These are phyloP conservation scores for Wickerhamiella shivajii DNA, from an alignment of 805 yeast genomes.

Conservation along the genomic window DNA sequence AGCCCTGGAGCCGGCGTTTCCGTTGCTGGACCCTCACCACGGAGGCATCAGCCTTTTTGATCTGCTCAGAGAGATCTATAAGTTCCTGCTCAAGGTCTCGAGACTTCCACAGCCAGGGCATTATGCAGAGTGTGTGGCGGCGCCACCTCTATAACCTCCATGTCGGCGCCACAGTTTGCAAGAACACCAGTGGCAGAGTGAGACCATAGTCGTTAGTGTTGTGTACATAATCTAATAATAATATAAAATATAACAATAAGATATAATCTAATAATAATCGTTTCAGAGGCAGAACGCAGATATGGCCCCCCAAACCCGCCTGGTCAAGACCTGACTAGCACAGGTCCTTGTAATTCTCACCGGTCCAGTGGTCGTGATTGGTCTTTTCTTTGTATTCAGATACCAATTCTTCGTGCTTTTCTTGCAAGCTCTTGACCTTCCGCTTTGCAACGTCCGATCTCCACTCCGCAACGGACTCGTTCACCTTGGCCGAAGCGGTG, in stretches of 20 bases:
- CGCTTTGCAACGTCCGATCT: constrained; percentile 17
- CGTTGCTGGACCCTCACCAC: constrained; percentile 13
- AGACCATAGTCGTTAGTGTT: no score
- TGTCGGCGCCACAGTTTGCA: no score
- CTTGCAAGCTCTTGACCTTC: constrained; percentile 26
- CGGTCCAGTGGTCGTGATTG: constrained; percentile 54
- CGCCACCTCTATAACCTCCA: no score
- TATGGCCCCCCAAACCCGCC: no score
- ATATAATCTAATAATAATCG: no score
- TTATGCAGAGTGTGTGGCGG: no score
- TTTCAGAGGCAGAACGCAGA: no score
- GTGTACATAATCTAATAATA: no score
- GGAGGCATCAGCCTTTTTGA: constrained; percentile 10
- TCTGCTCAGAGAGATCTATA: constrained; percentile 20
- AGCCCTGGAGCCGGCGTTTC: constrained; percentile 20
- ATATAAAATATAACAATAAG: no score
- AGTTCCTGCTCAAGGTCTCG: constrained; percentile 25
- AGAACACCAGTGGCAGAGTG: no score
- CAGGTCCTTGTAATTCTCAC: no score
- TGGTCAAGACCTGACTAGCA: no score
- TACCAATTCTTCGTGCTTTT: constrained; percentile 38
- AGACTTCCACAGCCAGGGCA: constrained; percentile 12
- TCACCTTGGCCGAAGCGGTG: constrained; percentile 10
- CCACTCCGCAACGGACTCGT: constrained; percentile 15
- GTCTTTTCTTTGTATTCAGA: constrained; percentile 59